phyloP scores from a whole-genome alignment of 345 rosid species.

The Eucalyptus viminalis region DNA sequence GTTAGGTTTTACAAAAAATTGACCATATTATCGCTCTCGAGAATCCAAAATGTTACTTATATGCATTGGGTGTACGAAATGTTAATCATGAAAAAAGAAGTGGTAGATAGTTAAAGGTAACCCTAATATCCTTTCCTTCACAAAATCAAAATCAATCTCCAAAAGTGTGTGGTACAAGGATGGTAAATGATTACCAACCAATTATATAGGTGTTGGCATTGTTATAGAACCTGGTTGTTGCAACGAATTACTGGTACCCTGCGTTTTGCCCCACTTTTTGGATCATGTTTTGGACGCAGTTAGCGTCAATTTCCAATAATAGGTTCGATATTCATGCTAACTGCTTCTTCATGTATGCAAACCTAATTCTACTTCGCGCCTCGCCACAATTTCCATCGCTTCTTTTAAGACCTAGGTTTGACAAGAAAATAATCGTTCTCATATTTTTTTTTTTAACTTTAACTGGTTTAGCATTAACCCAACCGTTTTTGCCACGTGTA shows the following conservation, averaged over 20 bases:
- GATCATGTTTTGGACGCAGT: neutral
- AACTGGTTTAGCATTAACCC: neutral
- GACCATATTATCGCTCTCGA: rapidly evolving
- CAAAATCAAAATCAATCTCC: neutral
- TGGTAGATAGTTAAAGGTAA: neutral
- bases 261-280: neutral
- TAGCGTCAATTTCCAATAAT: neutral
- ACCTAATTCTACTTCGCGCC: rapidly evolving
- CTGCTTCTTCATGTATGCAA: neutral
- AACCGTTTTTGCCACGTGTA: too few relatives aligned
- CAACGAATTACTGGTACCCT: rapidly evolving
- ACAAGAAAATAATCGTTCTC: rapidly evolving
- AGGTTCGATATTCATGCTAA: neutral
- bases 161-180: neutral
- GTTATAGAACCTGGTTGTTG: neutral
- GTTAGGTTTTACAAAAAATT: neutral
- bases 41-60: neutral
- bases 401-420: neutral
- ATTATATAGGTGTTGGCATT: neutral
- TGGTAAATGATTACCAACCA: neutral
- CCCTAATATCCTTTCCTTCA: neutral
- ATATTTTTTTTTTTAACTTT: neutral
- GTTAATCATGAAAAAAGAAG: neutral
- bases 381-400: neutral
- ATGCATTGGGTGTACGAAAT: rapidly evolving